These are phyloP conservation scores for Linum lewisii DNA, from an alignment of 345 rosid species.

Conservation along the genomic window DNA sequence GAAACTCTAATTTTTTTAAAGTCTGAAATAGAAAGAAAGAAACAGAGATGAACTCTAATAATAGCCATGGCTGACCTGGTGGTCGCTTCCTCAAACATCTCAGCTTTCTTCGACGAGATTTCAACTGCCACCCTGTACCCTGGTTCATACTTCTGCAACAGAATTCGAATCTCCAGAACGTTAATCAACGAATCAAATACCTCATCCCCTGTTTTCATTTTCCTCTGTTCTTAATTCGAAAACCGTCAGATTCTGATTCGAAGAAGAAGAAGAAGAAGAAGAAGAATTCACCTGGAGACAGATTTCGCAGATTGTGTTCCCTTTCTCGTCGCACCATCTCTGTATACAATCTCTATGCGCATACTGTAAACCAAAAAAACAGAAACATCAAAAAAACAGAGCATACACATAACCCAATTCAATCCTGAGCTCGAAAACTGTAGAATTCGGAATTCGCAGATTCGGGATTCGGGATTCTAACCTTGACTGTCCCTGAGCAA, in stretches of 20 bases:
- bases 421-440: neutral
- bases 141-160: constrained; percentile 53
- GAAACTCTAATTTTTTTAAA: no score
- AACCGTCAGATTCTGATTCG: neutral
- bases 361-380: constrained; percentile 31
- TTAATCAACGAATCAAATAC: no score
- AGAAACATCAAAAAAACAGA: neutral
- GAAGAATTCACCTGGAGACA: constrained; percentile 68
- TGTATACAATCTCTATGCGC: constrained; percentile 92
- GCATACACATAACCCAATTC: neutral
- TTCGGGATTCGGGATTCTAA: constrained; percentile 7
- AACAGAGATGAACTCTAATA: no score
- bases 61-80: neutral
- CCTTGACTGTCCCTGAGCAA: constrained; percentile 93
- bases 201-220: neutral
- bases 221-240: neutral
- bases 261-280: neutral
- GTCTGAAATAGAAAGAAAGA: no score
- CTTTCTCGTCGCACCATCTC: constrained; percentile 98
- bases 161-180: no score
- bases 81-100: neutral
- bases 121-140: constrained; percentile 42
- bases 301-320: constrained; percentile 84
- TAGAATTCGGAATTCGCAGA: neutral
- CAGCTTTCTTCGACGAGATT: constrained; percentile 40